Evolutionary conservation across 202 grass and related monocot species (phyloP).

Genomic region (Panicum virgatum): DNA sequence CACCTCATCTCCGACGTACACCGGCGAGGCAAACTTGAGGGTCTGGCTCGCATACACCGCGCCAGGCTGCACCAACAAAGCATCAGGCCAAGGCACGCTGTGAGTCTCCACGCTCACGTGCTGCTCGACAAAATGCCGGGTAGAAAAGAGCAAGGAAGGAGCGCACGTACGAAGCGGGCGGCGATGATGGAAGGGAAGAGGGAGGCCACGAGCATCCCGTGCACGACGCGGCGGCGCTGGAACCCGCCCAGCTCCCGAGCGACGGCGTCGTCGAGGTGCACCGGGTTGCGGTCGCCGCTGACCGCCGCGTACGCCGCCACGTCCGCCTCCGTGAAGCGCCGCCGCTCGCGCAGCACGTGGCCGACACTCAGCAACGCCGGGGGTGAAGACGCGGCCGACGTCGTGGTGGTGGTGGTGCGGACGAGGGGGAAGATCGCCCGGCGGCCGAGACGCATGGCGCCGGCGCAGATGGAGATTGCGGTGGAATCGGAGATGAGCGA

Average conservation of each 20-base stretch:
- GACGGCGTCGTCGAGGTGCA: constrained; percentile 57
- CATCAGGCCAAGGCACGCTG: background rate
- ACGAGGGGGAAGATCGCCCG: background rate
- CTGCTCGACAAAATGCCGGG: constrained; percentile 46
- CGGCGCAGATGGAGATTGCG: background rate
- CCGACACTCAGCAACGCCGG: constrained; percentile 36
- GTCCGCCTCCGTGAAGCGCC: constrained; percentile 58
- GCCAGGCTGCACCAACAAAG: constrained; percentile 48
- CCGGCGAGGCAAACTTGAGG: constrained; percentile 58
- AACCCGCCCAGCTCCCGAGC: constrained; percentile 49
- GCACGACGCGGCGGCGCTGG: constrained; percentile 56
- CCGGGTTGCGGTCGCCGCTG: constrained; percentile 74
- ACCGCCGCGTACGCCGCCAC: constrained; percentile 53
- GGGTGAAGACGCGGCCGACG: background rate
- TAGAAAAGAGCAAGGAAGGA: background rate
- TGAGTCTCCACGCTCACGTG: background rate
- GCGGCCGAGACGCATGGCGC: constrained; percentile 12
- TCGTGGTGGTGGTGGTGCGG: background rate
- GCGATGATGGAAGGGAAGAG: constrained; percentile 74
- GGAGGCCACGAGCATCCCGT: constrained; percentile 76
- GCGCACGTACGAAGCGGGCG: constrained; percentile 47
- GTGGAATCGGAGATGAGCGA: background rate
- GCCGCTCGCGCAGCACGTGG: constrained; percentile 34
- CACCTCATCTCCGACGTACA: constrained; percentile 58
- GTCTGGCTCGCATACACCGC: constrained; percentile 60